These are phyloP conservation scores for Cercospora sp. DNA, from an alignment of 2,329 filamentous ascomycete species.

Conservation along the genomic window DNA sequence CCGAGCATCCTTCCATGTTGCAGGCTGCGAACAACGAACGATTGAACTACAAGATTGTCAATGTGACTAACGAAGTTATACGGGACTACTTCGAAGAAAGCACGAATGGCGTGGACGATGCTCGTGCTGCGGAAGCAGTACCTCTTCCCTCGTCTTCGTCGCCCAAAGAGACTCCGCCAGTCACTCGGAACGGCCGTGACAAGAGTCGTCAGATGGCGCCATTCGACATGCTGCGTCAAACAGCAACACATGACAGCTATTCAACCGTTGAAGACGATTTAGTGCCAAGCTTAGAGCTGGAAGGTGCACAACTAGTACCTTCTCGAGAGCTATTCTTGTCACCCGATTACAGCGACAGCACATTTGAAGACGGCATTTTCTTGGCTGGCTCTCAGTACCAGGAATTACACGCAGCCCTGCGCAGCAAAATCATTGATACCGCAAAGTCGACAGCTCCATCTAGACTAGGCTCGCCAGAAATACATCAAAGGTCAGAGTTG, in stretches of 20 bases:
- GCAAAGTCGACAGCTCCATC: conserved; percentile 36
- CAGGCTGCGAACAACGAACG: conserved; percentile 25
- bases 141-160: conserved; percentile 1
- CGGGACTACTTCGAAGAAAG: conserved; percentile 36
- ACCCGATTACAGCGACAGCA: conserved; percentile 33
- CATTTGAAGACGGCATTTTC: conserved; percentile 39
- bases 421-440: conserved; percentile 37
- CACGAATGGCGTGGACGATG: conserved; percentile 20
- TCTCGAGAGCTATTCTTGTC: conserved; percentile 29
- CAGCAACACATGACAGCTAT: conserved; percentile 4
- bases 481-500: conserved; percentile 9
- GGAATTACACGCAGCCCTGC: conserved; percentile 36
- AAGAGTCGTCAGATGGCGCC: conserved; percentile 3
- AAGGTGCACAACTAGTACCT: conserved; percentile 18
- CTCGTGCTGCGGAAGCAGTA: conserved; percentile 12
- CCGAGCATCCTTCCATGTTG: conserved; percentile 38
- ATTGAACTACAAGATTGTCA: conserved; percentile 34
- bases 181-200: not conserved
- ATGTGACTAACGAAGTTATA: conserved; percentile 37
- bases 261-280: not conserved
- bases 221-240: conserved; percentile 11
- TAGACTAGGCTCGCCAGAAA: conserved; percentile 31
- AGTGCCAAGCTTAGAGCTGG: conserved; percentile 4
- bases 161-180: not conserved
- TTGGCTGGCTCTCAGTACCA: conserved; percentile 38